Base-by-base conservation (phyloP, 2,329 filamentous ascomycete genomes). In the Emericellopsis cladophorae region DNA sequence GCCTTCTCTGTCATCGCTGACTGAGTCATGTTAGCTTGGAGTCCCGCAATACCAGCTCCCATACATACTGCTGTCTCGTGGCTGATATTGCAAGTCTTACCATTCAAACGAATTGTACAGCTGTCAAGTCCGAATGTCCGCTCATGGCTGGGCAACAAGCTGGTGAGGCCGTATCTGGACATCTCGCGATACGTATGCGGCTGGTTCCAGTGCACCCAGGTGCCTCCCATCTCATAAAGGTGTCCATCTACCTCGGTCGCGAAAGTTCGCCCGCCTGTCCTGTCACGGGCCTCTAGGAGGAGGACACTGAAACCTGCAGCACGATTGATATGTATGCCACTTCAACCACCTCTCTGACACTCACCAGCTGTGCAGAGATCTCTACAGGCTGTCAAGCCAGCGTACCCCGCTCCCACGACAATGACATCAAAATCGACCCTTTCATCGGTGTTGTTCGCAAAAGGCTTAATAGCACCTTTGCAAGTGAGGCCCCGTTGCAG, bases 171-270 rank as follows among this genome's bases (percentile, higher is more conserved):
- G 31, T 32, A 32, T 15, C 31, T 32, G 31, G 31, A 12, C 11
- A 32, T 32, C 31, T 32, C 31, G 15, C 31, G 31, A 12, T 15
- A 32, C 4, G 15, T 15, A 32, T 32, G 31, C 15, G 31, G 11
- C 31, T 32, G 31, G 31, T 32, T 32, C 31, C 31, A 32, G 15
- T 32, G 15, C 31, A 67, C 49, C 62, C 62, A 67, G 1, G 62
- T 65, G 0, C 64, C 64, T 1, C 64, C 63, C 57, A 67, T 61
- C 37, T 66, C 62, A 40, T 57, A 65, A 1, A 51, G 48, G 22
- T 57, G 56, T 0, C 57, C 62, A 7, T 53, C 50, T 12, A 60
- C 56, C 16, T 55, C 54, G 7, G 57, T 50, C 3, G 53, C 56
- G 12, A 12, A 40, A 4, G 38, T 33, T 14, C 38, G 38, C 15